Evolutionary conservation across 768 basidiomycete species (phyloP).

Genomic region (Tephrocybe sp.): DNA sequence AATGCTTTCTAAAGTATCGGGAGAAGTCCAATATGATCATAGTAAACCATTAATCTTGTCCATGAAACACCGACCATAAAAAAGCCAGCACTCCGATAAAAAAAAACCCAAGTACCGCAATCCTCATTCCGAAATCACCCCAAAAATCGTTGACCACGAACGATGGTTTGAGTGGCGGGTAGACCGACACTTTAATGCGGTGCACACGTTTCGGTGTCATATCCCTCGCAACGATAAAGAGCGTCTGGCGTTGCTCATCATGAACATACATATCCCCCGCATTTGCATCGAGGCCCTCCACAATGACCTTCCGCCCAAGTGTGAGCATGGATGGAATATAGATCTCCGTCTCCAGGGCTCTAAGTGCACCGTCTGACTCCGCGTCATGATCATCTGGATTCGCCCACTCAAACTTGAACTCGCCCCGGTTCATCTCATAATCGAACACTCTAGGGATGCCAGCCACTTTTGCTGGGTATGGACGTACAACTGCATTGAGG

Average conservation of each 20-base stretch:
- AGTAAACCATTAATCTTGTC: background rate
- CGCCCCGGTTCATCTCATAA: conserved; percentile 76
- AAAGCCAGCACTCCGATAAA: conserved; percentile 18
- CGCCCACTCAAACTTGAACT: conserved; percentile 65
- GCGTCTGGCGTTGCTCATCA: conserved; percentile 68
- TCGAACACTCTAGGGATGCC: conserved; percentile 74
- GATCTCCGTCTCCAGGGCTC: conserved; percentile 75
- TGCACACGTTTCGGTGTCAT: conserved; percentile 44
- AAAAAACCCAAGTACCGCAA: conserved; percentile 18
- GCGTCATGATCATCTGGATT: conserved; percentile 26
- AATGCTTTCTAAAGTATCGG: too few species aligned
- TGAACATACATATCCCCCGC: conserved; percentile 51
- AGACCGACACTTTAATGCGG: conserved; percentile 50
- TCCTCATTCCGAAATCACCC: conserved; percentile 45
- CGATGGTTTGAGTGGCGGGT: conserved; percentile 45
- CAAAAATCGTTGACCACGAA: conserved; percentile 65
- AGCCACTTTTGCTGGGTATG: conserved; percentile 88
- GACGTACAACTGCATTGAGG: conserved; percentile 76
- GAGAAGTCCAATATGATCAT: too few species aligned
- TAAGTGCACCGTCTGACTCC: background rate
- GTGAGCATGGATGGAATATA: conserved; percentile 69
- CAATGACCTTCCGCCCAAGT: conserved; percentile 51
- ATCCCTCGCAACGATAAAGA: conserved; percentile 57
- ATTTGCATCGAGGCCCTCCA: conserved; percentile 49
- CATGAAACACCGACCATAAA: background rate